A percentile compares a stretch with the other conserved stretches of the same genome.
These are phyloP conservation scores for Hypoxylon rickii DNA, from an alignment of 495 filamentous ascomycete species.

Conservation along the genomic window DNA sequence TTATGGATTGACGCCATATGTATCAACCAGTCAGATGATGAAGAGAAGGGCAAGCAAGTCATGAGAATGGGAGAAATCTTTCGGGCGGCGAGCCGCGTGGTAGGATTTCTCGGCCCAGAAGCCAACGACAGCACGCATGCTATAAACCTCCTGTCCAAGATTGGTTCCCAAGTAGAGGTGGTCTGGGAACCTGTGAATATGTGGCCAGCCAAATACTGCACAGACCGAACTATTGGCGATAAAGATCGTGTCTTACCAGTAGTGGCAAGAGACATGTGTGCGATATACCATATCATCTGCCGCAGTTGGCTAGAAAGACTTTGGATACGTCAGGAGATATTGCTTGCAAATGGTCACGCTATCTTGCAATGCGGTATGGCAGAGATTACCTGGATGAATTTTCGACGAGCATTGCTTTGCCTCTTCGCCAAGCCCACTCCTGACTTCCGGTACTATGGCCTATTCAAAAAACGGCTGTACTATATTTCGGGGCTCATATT, in stretches of 20 bases:
- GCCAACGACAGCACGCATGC: conserved; percentile 15
- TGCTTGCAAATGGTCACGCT: conserved; percentile 11
- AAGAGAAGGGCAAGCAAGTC: conserved; percentile 36
- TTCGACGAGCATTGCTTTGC: conserved; percentile 11
- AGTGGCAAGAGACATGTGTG: not conserved
- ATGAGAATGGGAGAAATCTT: conserved; percentile 36
- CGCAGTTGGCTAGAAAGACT: conserved; percentile 21
- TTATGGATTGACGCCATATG: conserved; percentile 22
- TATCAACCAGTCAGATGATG: conserved; percentile 16
- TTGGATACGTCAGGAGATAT: conserved; percentile 28
- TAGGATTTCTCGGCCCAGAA: conserved; percentile 37
- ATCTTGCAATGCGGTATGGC: conserved; percentile 9
- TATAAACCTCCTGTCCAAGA: conserved; percentile 9
- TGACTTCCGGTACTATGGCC: not conserved
- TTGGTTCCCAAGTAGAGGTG: conserved; percentile 11
- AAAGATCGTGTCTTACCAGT: not conserved
- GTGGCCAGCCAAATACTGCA: not conserved
- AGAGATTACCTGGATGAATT: conserved; percentile 11
- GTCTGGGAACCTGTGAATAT: not conserved
- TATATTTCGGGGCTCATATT: no score
- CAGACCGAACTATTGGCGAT: not conserved
- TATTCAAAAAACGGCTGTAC: not conserved
- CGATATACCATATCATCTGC: conserved; percentile 9
- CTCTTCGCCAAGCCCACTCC: not conserved
- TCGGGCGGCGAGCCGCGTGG: conserved; percentile 26